Conservation (phyloP, 202 grass and related monocot genomes). For the Alloteropsis angusta region DNA sequence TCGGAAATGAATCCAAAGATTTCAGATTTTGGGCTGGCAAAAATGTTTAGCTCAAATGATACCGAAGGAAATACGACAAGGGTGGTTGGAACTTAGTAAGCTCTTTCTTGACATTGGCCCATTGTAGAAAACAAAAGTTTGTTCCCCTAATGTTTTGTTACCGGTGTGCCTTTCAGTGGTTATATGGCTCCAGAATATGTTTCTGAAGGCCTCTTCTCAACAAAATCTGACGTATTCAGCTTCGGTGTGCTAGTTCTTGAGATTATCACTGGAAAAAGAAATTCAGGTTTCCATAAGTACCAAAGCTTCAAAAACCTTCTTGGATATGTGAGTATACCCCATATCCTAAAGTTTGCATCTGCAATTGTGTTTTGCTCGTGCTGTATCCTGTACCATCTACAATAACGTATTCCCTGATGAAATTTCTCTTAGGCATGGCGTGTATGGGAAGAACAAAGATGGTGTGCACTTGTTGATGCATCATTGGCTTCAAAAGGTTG, state of each 20-base stretch:
- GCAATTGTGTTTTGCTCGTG: neutral
- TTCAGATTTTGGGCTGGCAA: neutral
- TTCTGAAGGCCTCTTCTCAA: neutral
- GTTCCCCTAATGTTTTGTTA: neutral
- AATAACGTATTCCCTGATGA: neutral
- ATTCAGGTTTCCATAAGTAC: neutral
- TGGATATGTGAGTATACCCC: neutral
- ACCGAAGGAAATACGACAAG: conserved; percentile 26
- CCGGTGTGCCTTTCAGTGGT: neutral
- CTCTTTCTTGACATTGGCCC: neutral
- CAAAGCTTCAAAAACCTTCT: neutral
- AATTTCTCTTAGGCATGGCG: neutral
- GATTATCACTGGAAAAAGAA: neutral
- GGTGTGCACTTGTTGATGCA: neutral
- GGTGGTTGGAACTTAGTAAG: conserved; percentile 6
- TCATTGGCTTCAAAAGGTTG: neutral
- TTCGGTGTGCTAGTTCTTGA: neutral
- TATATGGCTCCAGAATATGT: conserved; percentile 9
- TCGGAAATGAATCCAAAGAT: neutral
- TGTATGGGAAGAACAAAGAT: neutral
- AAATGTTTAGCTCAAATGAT: conserved; percentile 1
- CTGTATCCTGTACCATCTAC: neutral
- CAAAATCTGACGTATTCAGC: neutral
- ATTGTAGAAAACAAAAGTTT: neutral
- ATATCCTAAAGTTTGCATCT: neutral